Base-by-base conservation (phyloP, 768 basidiomycete genomes). In the Lactifluus pinguis region DNA sequence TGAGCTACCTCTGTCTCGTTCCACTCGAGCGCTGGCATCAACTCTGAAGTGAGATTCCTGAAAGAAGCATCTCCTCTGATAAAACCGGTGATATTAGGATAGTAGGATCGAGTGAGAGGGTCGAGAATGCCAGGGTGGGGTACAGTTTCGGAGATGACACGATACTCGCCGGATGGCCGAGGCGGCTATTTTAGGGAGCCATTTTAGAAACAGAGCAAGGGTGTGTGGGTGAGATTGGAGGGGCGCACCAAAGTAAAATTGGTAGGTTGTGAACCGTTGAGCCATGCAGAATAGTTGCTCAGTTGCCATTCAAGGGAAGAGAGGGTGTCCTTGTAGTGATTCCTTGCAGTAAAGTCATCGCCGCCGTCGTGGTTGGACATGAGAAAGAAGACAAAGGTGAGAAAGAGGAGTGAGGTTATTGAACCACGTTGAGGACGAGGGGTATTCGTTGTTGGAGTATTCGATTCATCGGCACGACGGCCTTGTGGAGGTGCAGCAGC, bases 81-180 rank as follows among this genome's bases (percentile, higher is more conserved):
- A 69, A 88, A 91, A 7, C 90, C 91, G 15, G 90, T 90, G 48
- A 87, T 77, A 68, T 93, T 93, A 4, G 76, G 71, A 65, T 84
- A 88, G 69, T 89, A 92, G 0, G 89, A 85, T 21, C 74, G 75
- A 39, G 66, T 57, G 19, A 66, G 61, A 4, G 80, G 76, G 63
- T 83, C 77, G 4, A 86, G 70, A 41, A 68, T 67, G 4, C 69
- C 71, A 6, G 79, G 79, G 52, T 74, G 69, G 1, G 81, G 71
- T 42, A 81, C 66, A 60, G 87, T 78, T 29, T 72, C 70, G 21
- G 79, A 73, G 32, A 85, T 71, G 39, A 89, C 69, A 29, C 80
- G 74, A 38, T 72, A 62, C 17, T 84, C 66, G 5, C 76, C 69
- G 0, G 72, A 64, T 64, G 80, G 78, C 49, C 71, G 75, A 49